These are phyloP conservation scores for Pseudonitzschia multistriata DNA, from an alignment of 108 stramenopile species.

Conservation along the genomic window DNA sequence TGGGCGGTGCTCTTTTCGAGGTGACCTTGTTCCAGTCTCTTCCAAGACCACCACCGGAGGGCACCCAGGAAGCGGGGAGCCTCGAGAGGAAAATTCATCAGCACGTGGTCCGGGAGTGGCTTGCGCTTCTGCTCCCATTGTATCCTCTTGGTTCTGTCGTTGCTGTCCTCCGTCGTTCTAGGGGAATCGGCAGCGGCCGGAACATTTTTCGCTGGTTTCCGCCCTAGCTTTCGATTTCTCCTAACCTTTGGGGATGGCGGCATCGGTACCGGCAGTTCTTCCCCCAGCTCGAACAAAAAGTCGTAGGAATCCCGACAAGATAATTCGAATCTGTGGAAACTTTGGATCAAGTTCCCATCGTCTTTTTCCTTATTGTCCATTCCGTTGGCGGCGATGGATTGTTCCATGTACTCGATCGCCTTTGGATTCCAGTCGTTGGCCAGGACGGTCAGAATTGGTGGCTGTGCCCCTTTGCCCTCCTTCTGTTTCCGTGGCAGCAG, in stretches of 20 bases:
- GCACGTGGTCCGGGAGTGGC: slow-evolving; percentile 65
- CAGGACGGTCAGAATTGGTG: slow-evolving; percentile 12
- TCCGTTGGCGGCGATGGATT: slow-evolving; percentile 24
- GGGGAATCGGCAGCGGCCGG: background rate
- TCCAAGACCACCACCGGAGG: slow-evolving; percentile 71
- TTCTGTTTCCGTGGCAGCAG: background rate
- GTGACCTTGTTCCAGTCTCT: slow-evolving; percentile 10
- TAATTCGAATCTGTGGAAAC: slow-evolving; percentile 29
- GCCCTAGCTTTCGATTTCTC: background rate
- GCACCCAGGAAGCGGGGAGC: slow-evolving; percentile 67
- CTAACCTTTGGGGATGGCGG: background rate
- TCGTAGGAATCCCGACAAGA: slow-evolving; percentile 77
- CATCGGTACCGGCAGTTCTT: slow-evolving; percentile 5
- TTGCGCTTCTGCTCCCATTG: background rate
- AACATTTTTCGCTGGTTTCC: background rate
- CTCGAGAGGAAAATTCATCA: slow-evolving; percentile 80
- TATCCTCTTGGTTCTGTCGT: background rate
- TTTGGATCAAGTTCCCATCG: background rate
- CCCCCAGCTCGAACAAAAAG: slow-evolving; percentile 72
- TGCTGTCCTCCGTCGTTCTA: slow-evolving; percentile 1
- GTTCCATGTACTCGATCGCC: slow-evolving; percentile 47
- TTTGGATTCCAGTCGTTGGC: slow-evolving; percentile 94
- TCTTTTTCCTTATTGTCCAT: background rate
- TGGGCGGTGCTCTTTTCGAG: background rate
- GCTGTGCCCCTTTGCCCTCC: no score